Evolutionary conservation across 352 stramenopile genomes (phyloP), one percentile per base, ranked within the genome.

Genomic region (Phytophthora tentaculata): DNA sequence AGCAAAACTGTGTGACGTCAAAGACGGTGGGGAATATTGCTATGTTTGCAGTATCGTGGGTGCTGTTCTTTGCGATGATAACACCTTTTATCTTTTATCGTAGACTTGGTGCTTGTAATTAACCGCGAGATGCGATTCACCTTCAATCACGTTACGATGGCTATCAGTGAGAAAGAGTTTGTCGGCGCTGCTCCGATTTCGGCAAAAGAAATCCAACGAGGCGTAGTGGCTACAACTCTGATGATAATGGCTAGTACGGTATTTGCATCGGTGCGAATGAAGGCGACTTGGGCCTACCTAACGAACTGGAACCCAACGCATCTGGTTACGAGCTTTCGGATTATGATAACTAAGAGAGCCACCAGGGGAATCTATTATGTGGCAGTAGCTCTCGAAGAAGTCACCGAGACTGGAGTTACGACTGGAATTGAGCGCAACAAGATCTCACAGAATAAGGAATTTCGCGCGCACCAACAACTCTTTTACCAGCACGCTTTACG

Each of bases 71-170:
- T 2, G 16, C 51, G 3, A 63, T 56, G 22, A 45, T 82, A 16
- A 35, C 56, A 2, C 73, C n/a, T n/a, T n/a, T n/a, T n/a, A n/a
- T n/a, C 73, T 23, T 81, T 85, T 52, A 43, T 61, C 3, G 61
- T 64, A 8, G 77, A 84, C 53, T 53, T 74, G 56, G 28, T 83
- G 48, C 57, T 84, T 16, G 45, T 88, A 28, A 62, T 66, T 8
- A 74, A 73, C 2, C 74, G 74, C 1, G 45, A 79, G 16, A 73
- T 76, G 55, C 77, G 79, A 26, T 79, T 84, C 58, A 81, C 74
- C 29, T 73, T 79, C 16, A 69, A 81, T 41, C 74, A 71, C 7
- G 22, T 72, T 17, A 37, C 39, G 0, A 52, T 52, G 29, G 41
- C 43, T 10, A 70, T 70, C 39, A 53, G 43, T 67, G 58, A 76